Evolutionary conservation across 306 rosid species (phyloP).

Genomic region (Mimosa pudica): DNA sequence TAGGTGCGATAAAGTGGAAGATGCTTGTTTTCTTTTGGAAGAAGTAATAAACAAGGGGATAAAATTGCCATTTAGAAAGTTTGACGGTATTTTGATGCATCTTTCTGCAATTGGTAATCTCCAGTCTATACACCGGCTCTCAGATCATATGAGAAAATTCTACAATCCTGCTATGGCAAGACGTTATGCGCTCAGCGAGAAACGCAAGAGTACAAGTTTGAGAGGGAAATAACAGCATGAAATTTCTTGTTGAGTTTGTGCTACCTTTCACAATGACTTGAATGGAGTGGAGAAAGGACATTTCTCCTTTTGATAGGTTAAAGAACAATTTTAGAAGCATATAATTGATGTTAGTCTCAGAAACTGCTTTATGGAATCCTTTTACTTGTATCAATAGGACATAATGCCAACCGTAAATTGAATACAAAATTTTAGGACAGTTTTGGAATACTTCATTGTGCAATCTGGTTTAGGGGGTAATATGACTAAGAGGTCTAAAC

Average conservation of each 20-base stretch:
- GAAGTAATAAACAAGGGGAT: constrained; percentile 68
- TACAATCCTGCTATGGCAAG: constrained; percentile 89
- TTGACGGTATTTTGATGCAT: constrained; percentile 67
- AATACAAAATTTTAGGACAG: not conserved
- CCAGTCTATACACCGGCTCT: constrained; percentile 72
- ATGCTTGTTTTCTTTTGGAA: constrained; percentile 75
- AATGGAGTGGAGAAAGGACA: constrained; percentile 7
- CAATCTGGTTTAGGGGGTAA: constrained; percentile 18
- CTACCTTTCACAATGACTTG: constrained; percentile 26
- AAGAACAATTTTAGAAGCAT: constrained; percentile 17
- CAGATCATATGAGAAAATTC: constrained; percentile 81
- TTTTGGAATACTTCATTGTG: constrained; percentile 21
- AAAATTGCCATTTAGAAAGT: constrained; percentile 73
- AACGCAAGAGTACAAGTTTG: constrained; percentile 71
- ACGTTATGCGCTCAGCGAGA: constrained; percentile 72
- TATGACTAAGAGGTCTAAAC: constrained; percentile 18
- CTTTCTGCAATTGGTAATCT: constrained; percentile 79
- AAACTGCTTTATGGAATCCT: constrained; percentile 7
- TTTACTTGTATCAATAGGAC: constrained; percentile 14
- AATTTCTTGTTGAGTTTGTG: constrained; percentile 25
- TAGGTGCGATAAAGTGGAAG: constrained; percentile 56
- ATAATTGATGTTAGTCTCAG: constrained; percentile 9
- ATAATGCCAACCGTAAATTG: not conserved
- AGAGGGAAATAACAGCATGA: constrained; percentile 50
- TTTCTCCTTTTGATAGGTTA: constrained; percentile 27